Base-by-base conservation (phyloP, 177 flowering plant genomes). In the Vitis hybrid region DNA sequence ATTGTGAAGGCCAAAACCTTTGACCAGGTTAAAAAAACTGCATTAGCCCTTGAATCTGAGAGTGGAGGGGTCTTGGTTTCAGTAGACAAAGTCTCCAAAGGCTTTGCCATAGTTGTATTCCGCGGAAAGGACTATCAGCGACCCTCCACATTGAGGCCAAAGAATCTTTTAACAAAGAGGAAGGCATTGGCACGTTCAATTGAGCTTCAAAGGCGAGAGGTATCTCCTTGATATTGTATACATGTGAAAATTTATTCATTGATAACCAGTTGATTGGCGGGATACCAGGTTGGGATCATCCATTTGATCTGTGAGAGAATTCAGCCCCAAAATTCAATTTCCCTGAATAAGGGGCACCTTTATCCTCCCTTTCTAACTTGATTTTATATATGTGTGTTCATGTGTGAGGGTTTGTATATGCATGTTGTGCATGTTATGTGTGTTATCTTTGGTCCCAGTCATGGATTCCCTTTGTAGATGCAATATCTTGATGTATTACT, bases 141-240 rank as follows among this genome's bases (percentile, higher is more conserved):
- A 18, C 99, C 99, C 64, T 70, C 85, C 29, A 67, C 71, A 0
- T 64, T 93, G 66, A 89, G 97, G 83, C 98, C 99, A 45, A 90
- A 85, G 82, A 93, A 91, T 85, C 93, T 95, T 60, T 82, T 91
- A 76, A 91, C 99, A 18, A 95, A 93, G 78, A 79, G 99, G 78
- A 91, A 86, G 76, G 99, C 99, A 61, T 84, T 95, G 80, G 93
- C 96, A 31, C 94, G 96, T 33, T 91, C 97, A 9, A 89, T 95
- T 69, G 99, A 91, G 80, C 88, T 91, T 76, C 99, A 95, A 78
- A 87, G 99, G 74, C 91, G 66, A 39, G 88, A 95, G 99, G 98
- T 95, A 87, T 70, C 10, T 67, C 15, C 10, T 31, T 56, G 13
- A 12, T 19, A 57, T 20, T 39, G 45, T 39, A 3, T 26, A 26